phyloP scores from a whole-genome alignment of 257 asterid species.

The Nicotiana tabacum region DNA sequence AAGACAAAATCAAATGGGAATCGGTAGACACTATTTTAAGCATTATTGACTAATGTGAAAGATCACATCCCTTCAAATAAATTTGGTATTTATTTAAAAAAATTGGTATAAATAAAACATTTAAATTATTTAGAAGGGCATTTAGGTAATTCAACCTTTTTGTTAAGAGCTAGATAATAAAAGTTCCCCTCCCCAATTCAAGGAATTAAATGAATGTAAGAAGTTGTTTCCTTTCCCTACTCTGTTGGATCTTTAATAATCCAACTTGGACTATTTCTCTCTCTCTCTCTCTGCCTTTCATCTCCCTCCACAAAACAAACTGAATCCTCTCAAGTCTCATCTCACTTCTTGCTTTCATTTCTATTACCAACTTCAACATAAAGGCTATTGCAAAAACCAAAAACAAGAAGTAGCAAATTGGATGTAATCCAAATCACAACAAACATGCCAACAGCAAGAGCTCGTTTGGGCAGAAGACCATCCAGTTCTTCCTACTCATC shows the following conservation, averaged over 20 bases:
- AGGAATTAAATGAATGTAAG: not conserved
- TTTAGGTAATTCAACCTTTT: too few relatives aligned
- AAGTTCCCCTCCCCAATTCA: not conserved
- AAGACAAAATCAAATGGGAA: too few relatives aligned
- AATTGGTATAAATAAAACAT: too few relatives aligned
- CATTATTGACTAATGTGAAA: too few relatives aligned
- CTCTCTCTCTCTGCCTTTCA: constrained; percentile 1
- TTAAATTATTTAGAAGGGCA: too few relatives aligned
- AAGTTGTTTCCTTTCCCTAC: constrained; percentile 53
- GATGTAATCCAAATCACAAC: not conserved
- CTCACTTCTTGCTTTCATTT: not conserved
- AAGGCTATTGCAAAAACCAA: not conserved
- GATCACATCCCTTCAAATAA: too few relatives aligned
- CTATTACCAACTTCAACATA: not conserved
- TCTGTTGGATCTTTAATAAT: constrained; percentile 56
- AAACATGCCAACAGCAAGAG: constrained; percentile 46
- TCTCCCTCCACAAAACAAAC: constrained; percentile 20
- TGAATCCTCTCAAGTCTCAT: constrained; percentile 7
- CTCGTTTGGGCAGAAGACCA: constrained; percentile 45
- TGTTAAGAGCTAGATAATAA: too few relatives aligned
- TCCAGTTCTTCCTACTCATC: constrained; percentile 45
- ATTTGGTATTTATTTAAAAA: too few relatives aligned
- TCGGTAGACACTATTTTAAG: too few relatives aligned
- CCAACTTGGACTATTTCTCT: constrained; percentile 14
- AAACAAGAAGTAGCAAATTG: constrained; percentile 35